Evolutionary conservation across 2,329 filamentous ascomycete species (phyloP), one percentile per base, ranked within the genome.

Genomic region (Aspergillus transmontanensis): DNA sequence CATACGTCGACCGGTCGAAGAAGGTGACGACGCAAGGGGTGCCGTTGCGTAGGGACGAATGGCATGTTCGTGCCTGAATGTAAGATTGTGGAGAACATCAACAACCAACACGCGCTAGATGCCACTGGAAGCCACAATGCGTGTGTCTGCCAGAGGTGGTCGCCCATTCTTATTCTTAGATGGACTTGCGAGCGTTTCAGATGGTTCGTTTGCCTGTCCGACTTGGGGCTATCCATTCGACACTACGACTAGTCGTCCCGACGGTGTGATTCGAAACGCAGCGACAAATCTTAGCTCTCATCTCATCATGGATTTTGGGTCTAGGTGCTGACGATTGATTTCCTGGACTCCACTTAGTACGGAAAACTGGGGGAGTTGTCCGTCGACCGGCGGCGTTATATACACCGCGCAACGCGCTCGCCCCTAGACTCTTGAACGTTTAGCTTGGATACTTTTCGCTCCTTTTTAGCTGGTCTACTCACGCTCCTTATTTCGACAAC

Each of bases 301-400:
- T 26, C 16, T 23, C 26, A 39, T n/a, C 21, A 55, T 55, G 51
- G 34, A 32, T 55, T 41, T 55, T 21, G 21, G 11, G 34, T 39
- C 51, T 14, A 19, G 36, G 21, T 58, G 46, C 60, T 62, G 60
- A 62, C 60, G 55, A 62, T 62, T 58, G n/a, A 54, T 58, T 21
- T 23, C 11, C 28, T 4, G 32, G 21, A 50, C 55, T 50, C 60
- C 60, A 61, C 46, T 58, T 57, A 30, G 59, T 28, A 32, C 36
- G 51, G 9, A n/a, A 51, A 10, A 55, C 21, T 55, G 12, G 28
- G 51, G 30, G 51, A 41, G 9, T 51, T 53, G 32, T 28, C 57
- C 19, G 28, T 39, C 26, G 45, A 39, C 32, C 30, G 14, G 16
- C 16, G 12, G 51, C 3, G 23, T 41, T 43, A 50, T 58, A 58